Evolutionary conservation across 495 filamentous ascomycete species (phyloP).

Genomic region (Podospora pseudopauciseta): DNA sequence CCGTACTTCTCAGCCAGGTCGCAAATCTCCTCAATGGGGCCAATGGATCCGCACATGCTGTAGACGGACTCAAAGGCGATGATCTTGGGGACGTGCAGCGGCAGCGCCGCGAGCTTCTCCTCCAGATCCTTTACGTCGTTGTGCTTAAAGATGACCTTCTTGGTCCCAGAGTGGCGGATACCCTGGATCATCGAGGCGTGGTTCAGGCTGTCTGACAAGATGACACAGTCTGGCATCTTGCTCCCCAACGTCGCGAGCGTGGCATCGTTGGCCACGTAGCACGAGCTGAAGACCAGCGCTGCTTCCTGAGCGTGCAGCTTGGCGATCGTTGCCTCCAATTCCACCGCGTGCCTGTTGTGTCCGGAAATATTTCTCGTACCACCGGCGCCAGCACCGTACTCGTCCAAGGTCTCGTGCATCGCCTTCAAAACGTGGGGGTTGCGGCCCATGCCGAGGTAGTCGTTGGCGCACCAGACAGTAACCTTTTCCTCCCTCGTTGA

Average conservation of each 20-base stretch:
- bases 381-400: conserved; percentile 91
- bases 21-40: conserved; percentile 91
- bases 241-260: conserved; percentile 93
- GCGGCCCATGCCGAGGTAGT: conserved; percentile 96
- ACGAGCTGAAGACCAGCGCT: conserved; percentile 91
- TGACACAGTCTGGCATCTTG: conserved; percentile 94
- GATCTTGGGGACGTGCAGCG: conserved; percentile 83
- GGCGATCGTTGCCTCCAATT: conserved; percentile 77
- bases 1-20: conserved; percentile 97
- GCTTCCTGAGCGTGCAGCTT: conserved; percentile 87
- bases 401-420: conserved; percentile 94
- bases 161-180: conserved; percentile 92
- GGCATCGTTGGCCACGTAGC: conserved; percentile 97
- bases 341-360: conserved; percentile 91
- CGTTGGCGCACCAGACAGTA: conserved; percentile 98
- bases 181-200: conserved; percentile 99
- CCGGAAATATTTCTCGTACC: conserved; percentile 97
- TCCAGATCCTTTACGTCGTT: conserved; percentile 91
- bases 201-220: conserved; percentile 90
- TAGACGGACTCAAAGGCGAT: conserved; percentile 99
- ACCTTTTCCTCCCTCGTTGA: conserved; percentile 80
- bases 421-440: conserved; percentile 80
- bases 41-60: conserved; percentile 97
- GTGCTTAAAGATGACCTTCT: conserved; percentile 98
- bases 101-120: conserved; percentile 81